Evolutionary conservation across 2,329 filamentous ascomycete species (phyloP), one percentile per base, ranked within the genome.

Genomic region (Nemania sp.): DNA sequence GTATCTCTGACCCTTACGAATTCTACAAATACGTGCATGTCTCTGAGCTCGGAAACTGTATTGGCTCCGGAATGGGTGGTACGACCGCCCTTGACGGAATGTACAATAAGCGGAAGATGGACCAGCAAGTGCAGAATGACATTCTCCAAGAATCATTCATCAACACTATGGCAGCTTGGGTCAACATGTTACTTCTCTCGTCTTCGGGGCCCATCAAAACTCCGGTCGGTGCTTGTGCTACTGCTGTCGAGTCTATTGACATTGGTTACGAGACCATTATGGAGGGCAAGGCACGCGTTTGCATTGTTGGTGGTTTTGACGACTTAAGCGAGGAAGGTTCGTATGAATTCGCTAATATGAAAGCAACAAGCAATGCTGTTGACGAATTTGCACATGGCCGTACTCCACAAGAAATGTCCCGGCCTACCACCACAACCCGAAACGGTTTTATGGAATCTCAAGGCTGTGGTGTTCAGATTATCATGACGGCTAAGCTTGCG

Each of bases 291-390:
- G 95, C 96, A 62, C 91, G 93, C 54, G 87, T 99, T 72, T 98
- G 94, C 84, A 90, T 99, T 67, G 96, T 99, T 61, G 95, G 95
- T 85, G 95, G 95, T 69, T 98, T 99, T 73, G 95, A 99, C 80
- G 96, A 99, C 79, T 97, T 99, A 82, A 92, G 96, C 73, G 95
- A 99, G 80, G 95, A 99, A 80, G 96, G 95, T 54, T 99, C 95
- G 1, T 99, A 97, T 74, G 95, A 99, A 78, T 99, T 99, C 76
- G 95, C 95, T 82, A 99, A 99, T 83, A 99, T 99, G 95, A 96
- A 97, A 80, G 95, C 95, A 61, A 99, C 95, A 57, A 97, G 93
- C 85, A 99, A 98, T 74, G 93, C 94, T 25, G 90, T 97, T 63
- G 93, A 98, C 69, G 96, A 99, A 77, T 91, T 99, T 70, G 92